Percentiles rank a stretch among this genome's conserved stretches.
Evolutionary conservation across 306 rosid genomes (phyloP).

Genomic region (Mucuna pruriens): DNA sequence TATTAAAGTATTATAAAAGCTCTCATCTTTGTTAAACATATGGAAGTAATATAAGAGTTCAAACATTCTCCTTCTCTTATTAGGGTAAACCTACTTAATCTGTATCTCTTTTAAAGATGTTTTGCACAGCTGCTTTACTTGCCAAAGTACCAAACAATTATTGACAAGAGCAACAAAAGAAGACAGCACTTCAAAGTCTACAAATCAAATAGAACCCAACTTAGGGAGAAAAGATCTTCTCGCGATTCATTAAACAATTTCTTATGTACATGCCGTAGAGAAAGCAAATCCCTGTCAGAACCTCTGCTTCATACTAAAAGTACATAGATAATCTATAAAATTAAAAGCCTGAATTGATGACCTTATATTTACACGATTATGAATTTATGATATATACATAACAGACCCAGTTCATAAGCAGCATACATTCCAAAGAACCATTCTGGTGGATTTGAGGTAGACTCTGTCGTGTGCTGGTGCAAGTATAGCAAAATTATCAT

Average conservation of each 20-base stretch:
- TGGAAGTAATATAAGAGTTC: too few species aligned
- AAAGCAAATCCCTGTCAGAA: constrained; percentile 5
- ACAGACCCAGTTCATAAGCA: constrained; percentile 18
- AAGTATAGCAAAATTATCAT: constrained; percentile 1
- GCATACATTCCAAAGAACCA: constrained; percentile 24
- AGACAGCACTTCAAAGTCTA: not conserved
- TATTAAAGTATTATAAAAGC: not conserved
- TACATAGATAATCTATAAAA: not conserved
- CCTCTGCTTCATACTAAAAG: not conserved
- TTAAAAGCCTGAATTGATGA: not conserved
- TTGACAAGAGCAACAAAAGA: too few species aligned
- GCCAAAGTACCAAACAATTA: not conserved
- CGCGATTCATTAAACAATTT: not conserved
- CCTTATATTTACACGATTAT: constrained; percentile 33
- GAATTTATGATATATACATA: constrained; percentile 30
- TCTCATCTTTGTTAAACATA: not conserved
- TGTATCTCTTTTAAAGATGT: not conserved
- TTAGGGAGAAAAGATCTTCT: not conserved
- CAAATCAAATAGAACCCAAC: constrained; percentile 2
- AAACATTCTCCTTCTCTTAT: not conserved
- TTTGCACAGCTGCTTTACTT: not conserved
- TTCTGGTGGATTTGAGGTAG: constrained; percentile 16
- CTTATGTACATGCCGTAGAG: not conserved
- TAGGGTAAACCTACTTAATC: not conserved
- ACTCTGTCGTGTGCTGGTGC: constrained; percentile 25